These are phyloP conservation scores for Sisymbrium irio DNA, from an alignment of 345 rosid species.

Conservation along the genomic window DNA sequence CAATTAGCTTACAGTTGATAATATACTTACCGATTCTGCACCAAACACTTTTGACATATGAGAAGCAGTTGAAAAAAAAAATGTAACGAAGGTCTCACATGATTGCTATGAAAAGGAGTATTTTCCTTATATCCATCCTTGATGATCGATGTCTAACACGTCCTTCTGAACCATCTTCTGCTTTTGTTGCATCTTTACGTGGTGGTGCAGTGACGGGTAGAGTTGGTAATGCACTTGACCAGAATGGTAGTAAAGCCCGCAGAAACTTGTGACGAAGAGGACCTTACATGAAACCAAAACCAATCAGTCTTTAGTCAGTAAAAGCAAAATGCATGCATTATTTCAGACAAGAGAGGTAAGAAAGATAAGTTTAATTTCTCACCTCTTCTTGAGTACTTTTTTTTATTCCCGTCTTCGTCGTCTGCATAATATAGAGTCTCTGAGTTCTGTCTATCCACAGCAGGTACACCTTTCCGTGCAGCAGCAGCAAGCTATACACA, in stretches of 20 bases:
- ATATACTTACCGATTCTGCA: background rate
- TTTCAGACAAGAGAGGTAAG: background rate
- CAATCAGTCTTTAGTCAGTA: background rate
- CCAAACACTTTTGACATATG: background rate
- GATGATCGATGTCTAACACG: constrained; percentile 68
- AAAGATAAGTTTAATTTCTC: constrained; percentile 15
- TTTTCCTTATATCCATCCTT: constrained; percentile 84
- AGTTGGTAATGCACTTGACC: constrained; percentile 96
- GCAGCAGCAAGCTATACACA: constrained; percentile 69
- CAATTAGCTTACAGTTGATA: background rate
- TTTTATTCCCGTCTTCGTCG: constrained; percentile 85
- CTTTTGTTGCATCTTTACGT: constrained; percentile 66
- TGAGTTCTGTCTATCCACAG: constrained; percentile 76
- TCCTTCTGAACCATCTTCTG: constrained; percentile 64
- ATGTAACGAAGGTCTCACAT: constrained; percentile 49
- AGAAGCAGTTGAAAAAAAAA: background rate
- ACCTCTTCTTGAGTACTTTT: constrained; percentile 93
- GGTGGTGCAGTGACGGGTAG: constrained; percentile 96
- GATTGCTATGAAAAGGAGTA: constrained; percentile 85
- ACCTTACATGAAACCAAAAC: constrained; percentile 45
- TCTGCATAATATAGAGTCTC: constrained; percentile 81
- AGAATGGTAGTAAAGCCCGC: constrained; percentile 91
- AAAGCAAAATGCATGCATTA: background rate
- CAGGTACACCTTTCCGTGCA: constrained; percentile 71
- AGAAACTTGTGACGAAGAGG: constrained; percentile 85